Conservation (phyloP, 768 basidiomycete genomes). For the Russula vinacea region DNA sequence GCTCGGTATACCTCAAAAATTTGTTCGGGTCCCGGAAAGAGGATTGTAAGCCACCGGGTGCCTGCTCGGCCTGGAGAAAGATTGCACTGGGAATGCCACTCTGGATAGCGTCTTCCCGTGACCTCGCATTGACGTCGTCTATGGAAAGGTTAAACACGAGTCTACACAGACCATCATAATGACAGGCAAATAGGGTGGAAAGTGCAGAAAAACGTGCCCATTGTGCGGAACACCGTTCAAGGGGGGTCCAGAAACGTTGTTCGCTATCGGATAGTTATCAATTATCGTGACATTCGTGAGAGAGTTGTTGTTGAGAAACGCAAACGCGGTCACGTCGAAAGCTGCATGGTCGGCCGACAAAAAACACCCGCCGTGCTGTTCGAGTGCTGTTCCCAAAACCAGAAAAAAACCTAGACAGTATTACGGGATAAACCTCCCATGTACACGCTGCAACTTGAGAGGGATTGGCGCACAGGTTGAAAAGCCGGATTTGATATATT, state of each 20-base stretch:
- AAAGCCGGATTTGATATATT: slow-evolving; percentile 37
- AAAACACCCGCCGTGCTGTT: slow-evolving; percentile 46
- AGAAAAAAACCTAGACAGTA: slow-evolving; percentile 53
- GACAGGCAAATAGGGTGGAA: not conserved
- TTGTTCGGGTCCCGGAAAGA: slow-evolving; percentile 50
- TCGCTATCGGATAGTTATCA: slow-evolving; percentile 38
- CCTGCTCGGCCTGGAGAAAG: slow-evolving; percentile 49
- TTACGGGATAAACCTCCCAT: not conserved
- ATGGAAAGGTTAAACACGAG: slow-evolving; percentile 27
- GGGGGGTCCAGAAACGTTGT: slow-evolving; percentile 53
- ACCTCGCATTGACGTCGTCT: slow-evolving; percentile 49
- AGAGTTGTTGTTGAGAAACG: slow-evolving; percentile 44
- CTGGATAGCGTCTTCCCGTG: slow-evolving; percentile 48
- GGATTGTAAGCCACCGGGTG: slow-evolving; percentile 41
- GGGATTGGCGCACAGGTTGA: slow-evolving; percentile 38
- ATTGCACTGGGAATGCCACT: slow-evolving; percentile 61
- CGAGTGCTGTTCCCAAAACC: slow-evolving; percentile 48
- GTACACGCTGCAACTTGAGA: not conserved
- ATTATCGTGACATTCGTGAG: slow-evolving; percentile 41
- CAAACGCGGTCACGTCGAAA: slow-evolving; percentile 45
- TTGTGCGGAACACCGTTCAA: slow-evolving; percentile 53
- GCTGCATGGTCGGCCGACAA: slow-evolving; percentile 51
- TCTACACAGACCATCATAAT: slow-evolving; percentile 8
- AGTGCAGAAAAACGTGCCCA: slow-evolving; percentile 42
- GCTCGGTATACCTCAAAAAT: slow-evolving; percentile 50